phyloP scores from a whole-genome alignment of 2,329 filamentous ascomycete genomes.

The Mycosphaerella sp. region DNA sequence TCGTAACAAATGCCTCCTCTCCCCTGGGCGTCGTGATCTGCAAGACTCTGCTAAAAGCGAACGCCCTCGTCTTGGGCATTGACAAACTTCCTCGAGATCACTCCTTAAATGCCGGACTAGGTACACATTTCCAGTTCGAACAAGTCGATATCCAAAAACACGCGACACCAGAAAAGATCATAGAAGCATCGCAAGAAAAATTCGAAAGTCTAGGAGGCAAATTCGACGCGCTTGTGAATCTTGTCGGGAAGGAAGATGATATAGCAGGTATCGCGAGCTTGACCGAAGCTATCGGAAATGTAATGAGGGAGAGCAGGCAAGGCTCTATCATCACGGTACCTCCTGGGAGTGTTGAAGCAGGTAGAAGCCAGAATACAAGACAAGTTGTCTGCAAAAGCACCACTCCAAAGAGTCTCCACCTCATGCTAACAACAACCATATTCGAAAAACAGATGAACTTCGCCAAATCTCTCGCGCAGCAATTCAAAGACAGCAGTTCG shows the following conservation, averaged over 20 bases:
- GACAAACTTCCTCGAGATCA: conserved; percentile 16
- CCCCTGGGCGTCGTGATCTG: conserved; percentile 20
- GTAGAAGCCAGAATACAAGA: neutral
- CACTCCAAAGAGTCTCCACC: no score
- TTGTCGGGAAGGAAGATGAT: conserved; percentile 5
- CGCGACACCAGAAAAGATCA: conserved; percentile 5
- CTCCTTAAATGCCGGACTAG: conserved; percentile 19
- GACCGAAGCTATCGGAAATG: conserved; percentile 3
- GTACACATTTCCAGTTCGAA: conserved; percentile 24
- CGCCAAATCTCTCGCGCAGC: neutral
- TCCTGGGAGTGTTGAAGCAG: conserved; percentile 3
- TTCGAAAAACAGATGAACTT: neutral
- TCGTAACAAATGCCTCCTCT: conserved; percentile 20
- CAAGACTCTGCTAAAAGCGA: conserved; percentile 25
- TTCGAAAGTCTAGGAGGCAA: conserved; percentile 16
- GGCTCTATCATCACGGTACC: conserved; percentile 16
- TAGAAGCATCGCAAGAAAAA: conserved; percentile 18
- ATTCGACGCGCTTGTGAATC: conserved; percentile 19
- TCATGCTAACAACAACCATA: neutral
- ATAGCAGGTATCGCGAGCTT: conserved; percentile 4
- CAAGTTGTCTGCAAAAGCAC: no score
- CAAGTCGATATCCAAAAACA: conserved; percentile 9
- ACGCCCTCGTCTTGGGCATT: conserved; percentile 23
- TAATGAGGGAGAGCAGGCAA: conserved; percentile 14
- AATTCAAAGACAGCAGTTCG: neutral